These are phyloP conservation scores for Botrytis porri DNA, from an alignment of 2,329 filamentous ascomycete genomes.

Conservation along the genomic window DNA sequence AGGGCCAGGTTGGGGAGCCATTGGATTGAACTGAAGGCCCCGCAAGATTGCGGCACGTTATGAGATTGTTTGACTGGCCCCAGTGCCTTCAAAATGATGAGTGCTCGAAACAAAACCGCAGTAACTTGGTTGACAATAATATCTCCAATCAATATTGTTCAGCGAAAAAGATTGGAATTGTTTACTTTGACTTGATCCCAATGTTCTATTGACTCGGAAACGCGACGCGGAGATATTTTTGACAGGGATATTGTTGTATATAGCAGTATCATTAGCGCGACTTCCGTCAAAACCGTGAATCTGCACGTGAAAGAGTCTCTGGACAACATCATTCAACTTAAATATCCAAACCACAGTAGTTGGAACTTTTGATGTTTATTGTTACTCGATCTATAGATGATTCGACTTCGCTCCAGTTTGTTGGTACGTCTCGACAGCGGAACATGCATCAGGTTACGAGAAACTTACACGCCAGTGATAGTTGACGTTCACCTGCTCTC, in stretches of 20 bases:
- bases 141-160: not conserved
- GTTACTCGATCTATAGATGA: not conserved
- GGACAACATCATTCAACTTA: not conserved
- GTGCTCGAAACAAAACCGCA: not conserved
- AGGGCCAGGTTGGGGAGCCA: conserved; percentile 12
- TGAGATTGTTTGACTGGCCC: not conserved
- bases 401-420: not conserved
- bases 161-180: not conserved
- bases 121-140: not conserved
- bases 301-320: not conserved
- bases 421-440: too few species aligned
- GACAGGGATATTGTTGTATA: not conserved
- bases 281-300: not conserved
- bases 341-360: not conserved
- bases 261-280: not conserved
- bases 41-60: not conserved
- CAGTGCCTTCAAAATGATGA: not conserved
- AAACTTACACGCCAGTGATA: not conserved
- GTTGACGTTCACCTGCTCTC: not conserved
- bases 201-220: not conserved
- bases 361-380: not conserved
- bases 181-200: not conserved
- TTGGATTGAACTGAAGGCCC: not conserved
- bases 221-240: not conserved
- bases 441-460: not conserved